Evolutionary conservation across 2,329 filamentous ascomycete species (phyloP).

Genomic region (Pestalotiopsis sp.): DNA sequence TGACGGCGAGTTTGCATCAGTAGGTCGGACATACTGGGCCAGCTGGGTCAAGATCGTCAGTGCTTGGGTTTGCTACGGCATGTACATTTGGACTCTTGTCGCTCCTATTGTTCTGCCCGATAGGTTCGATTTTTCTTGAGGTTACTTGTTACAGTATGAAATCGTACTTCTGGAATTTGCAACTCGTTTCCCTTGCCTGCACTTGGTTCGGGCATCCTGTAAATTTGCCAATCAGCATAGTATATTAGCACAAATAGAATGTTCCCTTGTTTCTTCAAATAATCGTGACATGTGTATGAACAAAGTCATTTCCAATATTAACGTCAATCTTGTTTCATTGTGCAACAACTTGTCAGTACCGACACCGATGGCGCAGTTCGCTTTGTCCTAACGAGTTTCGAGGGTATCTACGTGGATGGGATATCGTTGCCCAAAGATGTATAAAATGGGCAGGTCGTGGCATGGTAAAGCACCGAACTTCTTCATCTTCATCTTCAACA

Average conservation of each 20-base stretch:
- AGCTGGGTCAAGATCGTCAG: conserved; percentile 99
- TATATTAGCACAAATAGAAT: background rate
- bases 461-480: background rate
- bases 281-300: background rate
- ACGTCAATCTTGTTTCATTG: too few relatives aligned
- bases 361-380: too few relatives aligned
- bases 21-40: conserved; percentile 93
- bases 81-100: conserved; percentile 91
- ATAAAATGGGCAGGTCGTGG: background rate
- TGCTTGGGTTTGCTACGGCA: conserved; percentile 92
- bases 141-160: background rate
- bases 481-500: background rate
- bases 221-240: background rate
- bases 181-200: background rate
- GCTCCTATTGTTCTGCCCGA: conserved; percentile 86
- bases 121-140: conserved; percentile 68
- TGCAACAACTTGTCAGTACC: too few relatives aligned
- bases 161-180: background rate
- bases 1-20: conserved; percentile 81
- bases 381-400: too few relatives aligned
- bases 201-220: background rate
- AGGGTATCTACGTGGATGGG: too few relatives aligned
- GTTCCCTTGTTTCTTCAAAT: background rate
- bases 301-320: background rate
- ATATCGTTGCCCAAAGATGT: background rate